Conservation (phyloP, 495 filamentous ascomycete genomes). For the Lasiosphaeris hirsuta region DNA sequence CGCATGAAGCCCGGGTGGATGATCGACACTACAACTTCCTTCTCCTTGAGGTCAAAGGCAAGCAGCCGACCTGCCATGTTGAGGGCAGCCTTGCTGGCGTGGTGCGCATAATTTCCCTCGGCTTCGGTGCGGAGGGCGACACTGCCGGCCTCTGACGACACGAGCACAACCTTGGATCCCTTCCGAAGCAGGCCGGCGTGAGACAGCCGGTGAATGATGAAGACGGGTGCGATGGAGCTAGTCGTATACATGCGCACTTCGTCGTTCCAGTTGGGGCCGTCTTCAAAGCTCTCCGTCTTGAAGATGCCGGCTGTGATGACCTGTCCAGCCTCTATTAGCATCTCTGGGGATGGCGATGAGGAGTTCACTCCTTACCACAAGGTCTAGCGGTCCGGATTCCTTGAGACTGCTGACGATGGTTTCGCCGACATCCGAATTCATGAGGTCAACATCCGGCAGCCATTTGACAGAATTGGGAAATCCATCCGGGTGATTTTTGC, state of each 20-base stretch:
- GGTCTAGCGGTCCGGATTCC: conserved; percentile 44
- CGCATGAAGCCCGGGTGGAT: conserved; percentile 75
- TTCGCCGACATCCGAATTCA: conserved; percentile 31
- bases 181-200: conserved; percentile 47
- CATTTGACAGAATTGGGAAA: conserved; percentile 27
- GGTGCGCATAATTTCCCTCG: conserved; percentile 70
- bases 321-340: conserved; percentile 6
- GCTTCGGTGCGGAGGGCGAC: conserved; percentile 67
- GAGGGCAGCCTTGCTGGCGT: conserved; percentile 66
- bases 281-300: conserved; percentile 55
- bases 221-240: conserved; percentile 62
- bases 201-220: conserved; percentile 59
- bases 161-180: conserved; percentile 60
- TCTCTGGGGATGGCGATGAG: neutral
- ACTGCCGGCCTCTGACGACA: conserved; percentile 66
- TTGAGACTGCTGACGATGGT: conserved; percentile 45
- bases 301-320: conserved; percentile 71
- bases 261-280: conserved; percentile 60
- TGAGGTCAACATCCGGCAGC: conserved; percentile 42
- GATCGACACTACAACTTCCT: conserved; percentile 61
- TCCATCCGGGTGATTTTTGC: conserved; percentile 30
- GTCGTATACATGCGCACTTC: conserved; percentile 70
- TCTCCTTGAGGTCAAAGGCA: conserved; percentile 61
- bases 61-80: conserved; percentile 75
- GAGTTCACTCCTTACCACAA: conserved; percentile 35